Evolutionary conservation across 257 asterid species (phyloP), one percentile per base, ranked within the genome.

Genomic region (Rauvolfia tetraphylla): DNA sequence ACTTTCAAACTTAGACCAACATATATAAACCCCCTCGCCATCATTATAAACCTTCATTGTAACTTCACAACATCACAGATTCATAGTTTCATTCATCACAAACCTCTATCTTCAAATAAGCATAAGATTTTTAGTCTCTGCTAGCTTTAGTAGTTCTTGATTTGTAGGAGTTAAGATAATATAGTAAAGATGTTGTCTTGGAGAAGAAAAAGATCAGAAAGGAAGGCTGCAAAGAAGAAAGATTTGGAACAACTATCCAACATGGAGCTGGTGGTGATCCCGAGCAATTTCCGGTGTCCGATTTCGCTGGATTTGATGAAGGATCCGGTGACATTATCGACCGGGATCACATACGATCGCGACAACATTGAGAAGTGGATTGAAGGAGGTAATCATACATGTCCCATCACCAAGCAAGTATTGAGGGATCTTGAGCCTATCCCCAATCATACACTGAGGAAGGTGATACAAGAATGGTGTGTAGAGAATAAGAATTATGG

Each of bases 381-480:
- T 7, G 85, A 79, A 31, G 77, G 4, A 3, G 83, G 85, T 8
- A 82, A 75, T 70, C 57, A 25, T 39, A 79, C 79, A 18, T 83
- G 86, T 44, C 83, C 84, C 3, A 38, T 76, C 27, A 79, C 83
- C 7, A 83, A 79, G 23, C 73, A 76, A 20, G 41, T 31, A 14
- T 54, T 83, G 75, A 68, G 18, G 27, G 59, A 69, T n/a, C 74
- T 72, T 51, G 86, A 83, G 22, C 83, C 78, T 22, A 62, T 83
- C 25, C 86, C 86, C 3, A 77, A 73, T 68, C 73, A 88, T 75
- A 44, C 79, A 46, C 78, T 83, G 1, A 77, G 89, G 63, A 79
- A 66, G 73, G 76, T 87, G 79, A 89, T 89, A 0, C 93, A 89
- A 48, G 85, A 89, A 23, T 89, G 93, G 91, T 87, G 91, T 71